phyloP scores from a whole-genome alignment of 1,284 basidiomycete species.

The Pseudozyma sp. region DNA sequence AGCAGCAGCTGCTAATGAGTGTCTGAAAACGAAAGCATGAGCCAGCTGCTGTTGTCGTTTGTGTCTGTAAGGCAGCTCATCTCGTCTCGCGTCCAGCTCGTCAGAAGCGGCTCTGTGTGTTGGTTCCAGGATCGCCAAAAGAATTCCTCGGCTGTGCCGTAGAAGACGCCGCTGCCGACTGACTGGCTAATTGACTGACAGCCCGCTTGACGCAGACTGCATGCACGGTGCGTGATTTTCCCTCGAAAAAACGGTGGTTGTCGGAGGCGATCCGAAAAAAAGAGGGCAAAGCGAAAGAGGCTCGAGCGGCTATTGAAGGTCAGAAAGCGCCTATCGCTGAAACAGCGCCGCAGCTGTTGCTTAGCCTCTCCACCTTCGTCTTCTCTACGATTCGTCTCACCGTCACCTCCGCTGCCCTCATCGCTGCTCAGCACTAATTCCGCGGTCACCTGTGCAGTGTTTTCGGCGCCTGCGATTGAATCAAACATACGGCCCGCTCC shows the following conservation, averaged over 20 bases:
- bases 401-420: too few species aligned
- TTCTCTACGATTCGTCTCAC: too few species aligned
- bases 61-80: neutral
- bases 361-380: neutral
- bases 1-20: neutral
- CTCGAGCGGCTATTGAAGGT: constrained; percentile 26
- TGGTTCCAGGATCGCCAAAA: neutral
- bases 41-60: too few species aligned
- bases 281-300: constrained; percentile 4
- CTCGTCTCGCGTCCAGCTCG: neutral
- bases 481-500: too few species aligned
- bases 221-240: constrained; percentile 13
- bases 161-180: too few species aligned
- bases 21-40: too few species aligned
- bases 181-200: neutral
- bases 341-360: neutral
- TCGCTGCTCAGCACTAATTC: too few species aligned
- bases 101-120: neutral
- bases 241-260: neutral
- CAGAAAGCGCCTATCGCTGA: neutral
- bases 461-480: too few species aligned
- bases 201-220: neutral
- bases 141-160: neutral
- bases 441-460: too few species aligned
- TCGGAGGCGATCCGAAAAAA: neutral